Evolutionary conservation across 1,284 basidiomycete genomes (phyloP), one percentile per base, ranked within the genome.

Genomic region (Heterobasidion parviporum): DNA sequence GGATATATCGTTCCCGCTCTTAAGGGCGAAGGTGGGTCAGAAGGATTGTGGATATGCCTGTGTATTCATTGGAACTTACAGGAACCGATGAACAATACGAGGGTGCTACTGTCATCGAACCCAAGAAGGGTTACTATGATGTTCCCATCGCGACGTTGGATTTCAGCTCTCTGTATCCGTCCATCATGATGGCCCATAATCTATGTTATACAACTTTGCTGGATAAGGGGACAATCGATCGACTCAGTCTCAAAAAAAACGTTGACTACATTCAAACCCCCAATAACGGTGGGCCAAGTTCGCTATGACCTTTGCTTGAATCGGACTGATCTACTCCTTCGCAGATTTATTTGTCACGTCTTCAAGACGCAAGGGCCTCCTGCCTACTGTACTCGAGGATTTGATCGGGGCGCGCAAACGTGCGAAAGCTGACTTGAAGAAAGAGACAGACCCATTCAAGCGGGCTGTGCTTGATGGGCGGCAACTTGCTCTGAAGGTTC

Each of bases 141-240:
- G 82, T 86, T 0, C 94, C 94, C 0, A 97, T 98, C 64, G 93
- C 95, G 6, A 98, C 94, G 0, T 81, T 98, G 46, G 94, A 98
- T 80, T 98, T 98, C 73, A 94, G 92, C 56, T 97, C 94, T 0
- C 78, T 98, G 61, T 98, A 98, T 69, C 94, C 94, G 0, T 98
- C 95, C 0, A 98, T 98, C 72, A 98, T 98, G 94, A 97, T 97
- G 94, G 95, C 94, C 0, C 95, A 98, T 68, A 98, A 98, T 67
- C 74, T 98, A 1, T 98, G 94, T 69, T 98, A 98, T 66, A 97
- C 95, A 0, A 96, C 95, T 0, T 75, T 97, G 14, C 69, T 96
- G 20, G 89, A 96, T 61, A 89, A 85, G 66, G 56, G 61, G 4
- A 89, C 86, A 0, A 87, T 94, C 16, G 88, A 93, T 18, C 81